Conservation (phyloP, 768 basidiomycete genomes). For the Boletus reticuloceps region DNA sequence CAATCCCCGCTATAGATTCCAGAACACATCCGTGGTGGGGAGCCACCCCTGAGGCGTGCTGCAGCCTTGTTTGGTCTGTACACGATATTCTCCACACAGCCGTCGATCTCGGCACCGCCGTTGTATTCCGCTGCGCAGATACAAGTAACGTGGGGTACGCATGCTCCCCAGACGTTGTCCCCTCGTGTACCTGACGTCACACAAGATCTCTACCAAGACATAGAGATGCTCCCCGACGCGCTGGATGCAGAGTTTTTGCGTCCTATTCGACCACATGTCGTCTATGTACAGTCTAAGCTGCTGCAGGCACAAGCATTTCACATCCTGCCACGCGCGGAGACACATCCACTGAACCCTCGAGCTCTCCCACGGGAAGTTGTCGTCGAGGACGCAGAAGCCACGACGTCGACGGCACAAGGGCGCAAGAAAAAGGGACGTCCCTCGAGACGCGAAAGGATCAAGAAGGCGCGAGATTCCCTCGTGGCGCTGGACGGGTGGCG, state of each 20-base stretch:
- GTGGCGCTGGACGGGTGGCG: slow-evolving; percentile 50
- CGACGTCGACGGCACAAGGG: background rate
- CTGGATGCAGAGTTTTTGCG: slow-evolving; percentile 40
- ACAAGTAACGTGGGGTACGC: slow-evolving; percentile 57
- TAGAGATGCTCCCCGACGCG: slow-evolving; percentile 47
- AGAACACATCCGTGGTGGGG: slow-evolving; percentile 55
- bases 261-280: slow-evolving; percentile 49
- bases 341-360: slow-evolving; percentile 57
- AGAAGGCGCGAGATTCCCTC: slow-evolving; percentile 51
- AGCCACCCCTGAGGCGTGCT: slow-evolving; percentile 53
- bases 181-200: slow-evolving; percentile 2
- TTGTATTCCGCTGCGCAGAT: slow-evolving; percentile 53
- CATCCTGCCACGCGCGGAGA: slow-evolving; percentile 52
- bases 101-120: slow-evolving; percentile 48
- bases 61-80: slow-evolving; percentile 70
- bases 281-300: slow-evolving; percentile 49
- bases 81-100: slow-evolving; percentile 68
- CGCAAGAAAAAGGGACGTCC: slow-evolving; percentile 63
- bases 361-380: slow-evolving; percentile 68
- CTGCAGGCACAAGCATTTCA: slow-evolving; percentile 52
- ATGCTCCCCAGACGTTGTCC: background rate
- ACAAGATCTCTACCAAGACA: slow-evolving; percentile 54
- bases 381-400: slow-evolving; percentile 34
- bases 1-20: background rate
- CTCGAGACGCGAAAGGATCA: slow-evolving; percentile 55